Evolutionary conservation across 2,329 filamentous ascomycete species (phyloP).

Genomic region (Tolypocladium tundrense): DNA sequence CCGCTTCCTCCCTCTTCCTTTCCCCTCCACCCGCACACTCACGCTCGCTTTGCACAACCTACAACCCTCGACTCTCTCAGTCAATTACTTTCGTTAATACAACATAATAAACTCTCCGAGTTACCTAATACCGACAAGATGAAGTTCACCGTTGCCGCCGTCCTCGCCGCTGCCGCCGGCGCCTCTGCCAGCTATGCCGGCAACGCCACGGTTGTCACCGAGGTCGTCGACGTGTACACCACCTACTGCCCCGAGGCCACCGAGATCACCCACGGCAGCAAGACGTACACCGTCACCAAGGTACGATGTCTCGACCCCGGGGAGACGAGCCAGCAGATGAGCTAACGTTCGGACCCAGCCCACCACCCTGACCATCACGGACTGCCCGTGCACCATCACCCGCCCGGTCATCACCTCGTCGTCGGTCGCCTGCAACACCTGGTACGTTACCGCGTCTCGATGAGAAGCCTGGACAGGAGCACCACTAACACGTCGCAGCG

Average conservation of each 20-base stretch:
- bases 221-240: slow-evolving; percentile 55
- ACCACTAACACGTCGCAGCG: slow-evolving; percentile 9
- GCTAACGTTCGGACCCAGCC: slow-evolving; percentile 25
- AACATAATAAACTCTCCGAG: slow-evolving; percentile 16
- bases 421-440: slow-evolving; percentile 42
- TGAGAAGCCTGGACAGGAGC: neutral
- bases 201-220: slow-evolving; percentile 50
- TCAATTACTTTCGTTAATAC: slow-evolving; percentile 48
- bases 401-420: slow-evolving; percentile 45
- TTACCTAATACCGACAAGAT: slow-evolving; percentile 48
- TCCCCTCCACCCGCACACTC: slow-evolving; percentile 40
- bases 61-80: slow-evolving; percentile 38
- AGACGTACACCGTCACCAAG: slow-evolving; percentile 60
- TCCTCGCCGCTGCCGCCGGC: slow-evolving; percentile 42
- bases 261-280: slow-evolving; percentile 49
- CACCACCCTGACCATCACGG: slow-evolving; percentile 60
- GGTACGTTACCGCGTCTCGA: slow-evolving; percentile 26
- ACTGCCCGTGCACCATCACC: slow-evolving; percentile 61
- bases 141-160: slow-evolving; percentile 49
- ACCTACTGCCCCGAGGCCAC: slow-evolving; percentile 66
- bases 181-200: slow-evolving; percentile 28
- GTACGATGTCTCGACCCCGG: slow-evolving; percentile 23
- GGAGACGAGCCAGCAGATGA: too few relatives aligned
- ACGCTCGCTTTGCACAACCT: slow-evolving; percentile 28
- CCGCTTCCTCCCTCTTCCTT: slow-evolving; percentile 16